Base-by-base conservation (phyloP, 2,329 filamentous ascomycete genomes). In the Diaporthe nobilis region DNA sequence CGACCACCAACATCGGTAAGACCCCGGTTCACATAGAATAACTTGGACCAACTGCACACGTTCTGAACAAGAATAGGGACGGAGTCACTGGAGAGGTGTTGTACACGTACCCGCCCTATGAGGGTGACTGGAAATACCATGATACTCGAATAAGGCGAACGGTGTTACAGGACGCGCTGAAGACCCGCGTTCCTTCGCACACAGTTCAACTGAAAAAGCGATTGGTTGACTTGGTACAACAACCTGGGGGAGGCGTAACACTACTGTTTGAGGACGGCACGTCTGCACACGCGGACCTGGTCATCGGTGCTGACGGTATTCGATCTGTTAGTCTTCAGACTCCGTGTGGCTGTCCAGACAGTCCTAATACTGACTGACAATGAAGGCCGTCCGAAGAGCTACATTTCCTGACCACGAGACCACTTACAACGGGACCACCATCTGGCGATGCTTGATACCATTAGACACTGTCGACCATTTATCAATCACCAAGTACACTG, bases 1-100 rank as follows among this genome's bases (percentile, higher is more conserved):
- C 44, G 47, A 75, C 20, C 73, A 75, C n/a, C 73, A 75, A 42
- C 73, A 75, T 53, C 70, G 73, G 65, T 75, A 71, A 53, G 73
- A 55, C 3, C 13, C 15, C 5, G 10, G 13, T 12, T 39, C 28
- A 5, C 3, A 8, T 22, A 12, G 5, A 25, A 51, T 57, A 6
- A 28, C 28, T 28, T 28, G 28, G 8, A 34, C 3, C 28, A 31
- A 1, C 7, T n/a, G 7, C 3, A 25, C 9, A 22, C 4, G 3
- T 42, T 4, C 39, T 71, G 2, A 75, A 28, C 0, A 5, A 0
- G 2, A 37, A 2, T 13, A 75, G 73, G 20, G 73, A 75, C 22
- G 73, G 73, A 15, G 47, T 75, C 4, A 75, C 73, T 13, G 73
- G 73, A 25, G 34, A 75, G 34, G 0, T 53, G 12, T 12, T 75